Conservation (phyloP, 2,329 filamentous ascomycete species). For the Xylaria sp. region DNA sequence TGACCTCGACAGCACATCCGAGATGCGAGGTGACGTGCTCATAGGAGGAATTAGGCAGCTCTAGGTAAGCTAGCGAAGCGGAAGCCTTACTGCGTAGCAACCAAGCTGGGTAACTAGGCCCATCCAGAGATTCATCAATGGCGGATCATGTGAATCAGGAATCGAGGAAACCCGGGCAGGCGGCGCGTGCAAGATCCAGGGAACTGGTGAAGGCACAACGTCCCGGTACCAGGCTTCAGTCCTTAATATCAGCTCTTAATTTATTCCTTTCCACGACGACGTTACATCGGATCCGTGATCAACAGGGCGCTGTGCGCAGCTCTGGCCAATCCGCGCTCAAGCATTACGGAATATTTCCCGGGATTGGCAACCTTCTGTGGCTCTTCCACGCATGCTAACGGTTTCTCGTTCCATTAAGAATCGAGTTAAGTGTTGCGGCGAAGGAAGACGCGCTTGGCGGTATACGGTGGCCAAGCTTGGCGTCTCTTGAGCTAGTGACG, state of each 20-base stretch:
- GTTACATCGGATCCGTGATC: conserved; percentile 27
- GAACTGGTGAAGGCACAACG: conserved; percentile 25
- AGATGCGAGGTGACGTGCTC: conserved; percentile 23
- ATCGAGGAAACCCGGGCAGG: conserved; percentile 22
- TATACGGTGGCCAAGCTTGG: conserved; percentile 11
- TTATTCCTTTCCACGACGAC: conserved; percentile 4
- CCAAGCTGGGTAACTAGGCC: conserved; percentile 13
- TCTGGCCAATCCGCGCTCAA: conserved; percentile 15
- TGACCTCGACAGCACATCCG: conserved; percentile 14
- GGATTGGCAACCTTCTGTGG: conserved; percentile 8
- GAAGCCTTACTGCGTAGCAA: conserved; percentile 26
- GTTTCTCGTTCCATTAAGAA: conserved; percentile 16
- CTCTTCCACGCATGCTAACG: not conserved
- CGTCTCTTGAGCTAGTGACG: conserved; percentile 28
- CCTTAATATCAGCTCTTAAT: conserved; percentile 9
- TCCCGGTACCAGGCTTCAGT: conserved; percentile 17
- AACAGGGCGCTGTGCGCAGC: conserved; percentile 24
- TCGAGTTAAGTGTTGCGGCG: conserved; percentile 7
- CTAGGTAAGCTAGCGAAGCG: conserved; percentile 24
- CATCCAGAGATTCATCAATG: conserved; percentile 20
- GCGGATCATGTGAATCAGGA: conserved; percentile 31
- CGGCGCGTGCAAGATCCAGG: conserved; percentile 26
- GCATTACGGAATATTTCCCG: conserved; percentile 28
- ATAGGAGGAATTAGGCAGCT: conserved; percentile 39
- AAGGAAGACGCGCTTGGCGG: conserved; percentile 5